These are phyloP conservation scores for Candida glucosophila DNA, from an alignment of 1,139 yeast species.

Conservation along the genomic window DNA sequence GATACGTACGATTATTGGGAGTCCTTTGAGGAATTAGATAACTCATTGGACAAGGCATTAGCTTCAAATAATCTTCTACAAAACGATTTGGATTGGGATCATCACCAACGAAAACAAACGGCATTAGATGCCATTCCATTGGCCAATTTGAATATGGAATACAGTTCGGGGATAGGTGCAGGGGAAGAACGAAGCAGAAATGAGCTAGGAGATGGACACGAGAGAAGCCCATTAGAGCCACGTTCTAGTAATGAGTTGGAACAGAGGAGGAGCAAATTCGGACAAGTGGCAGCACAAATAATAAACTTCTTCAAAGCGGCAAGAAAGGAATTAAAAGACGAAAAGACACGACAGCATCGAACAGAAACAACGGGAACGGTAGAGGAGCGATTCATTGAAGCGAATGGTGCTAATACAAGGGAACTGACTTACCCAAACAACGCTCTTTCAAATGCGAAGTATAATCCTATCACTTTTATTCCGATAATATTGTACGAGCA, in stretches of 20 bases:
- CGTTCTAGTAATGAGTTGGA: background rate
- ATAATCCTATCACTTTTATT: conserved; percentile 78
- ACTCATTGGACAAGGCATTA: conserved; percentile 35
- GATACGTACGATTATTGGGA: conserved; percentile 18
- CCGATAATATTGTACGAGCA: conserved; percentile 91
- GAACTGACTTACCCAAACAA: conserved; percentile 51
- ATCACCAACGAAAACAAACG: conserved; percentile 6
- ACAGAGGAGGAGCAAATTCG: background rate
- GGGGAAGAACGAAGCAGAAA: conserved; percentile 11
- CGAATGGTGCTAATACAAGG: conserved; percentile 20
- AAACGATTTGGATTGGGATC: conserved; percentile 8
- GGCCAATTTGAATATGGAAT: conserved; percentile 10
- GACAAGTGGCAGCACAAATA: conserved; percentile 1
- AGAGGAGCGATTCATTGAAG: conserved; percentile 27
- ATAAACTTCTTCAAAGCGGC: conserved; percentile 18
- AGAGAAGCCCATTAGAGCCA: background rate
- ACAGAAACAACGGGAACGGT: conserved; percentile 6
- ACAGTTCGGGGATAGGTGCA: conserved; percentile 1
- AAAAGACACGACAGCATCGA: conserved; percentile 10
- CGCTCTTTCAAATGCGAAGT: conserved; percentile 89
- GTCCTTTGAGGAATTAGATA: conserved; percentile 36
- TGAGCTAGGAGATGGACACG: conserved; percentile 19
- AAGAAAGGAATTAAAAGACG: conserved; percentile 19
- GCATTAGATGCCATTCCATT: conserved; percentile 26
- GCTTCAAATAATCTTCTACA: conserved; percentile 26